Evolutionary conservation across 768 basidiomycete species (phyloP).

Genomic region (Polyporus arcularius): DNA sequence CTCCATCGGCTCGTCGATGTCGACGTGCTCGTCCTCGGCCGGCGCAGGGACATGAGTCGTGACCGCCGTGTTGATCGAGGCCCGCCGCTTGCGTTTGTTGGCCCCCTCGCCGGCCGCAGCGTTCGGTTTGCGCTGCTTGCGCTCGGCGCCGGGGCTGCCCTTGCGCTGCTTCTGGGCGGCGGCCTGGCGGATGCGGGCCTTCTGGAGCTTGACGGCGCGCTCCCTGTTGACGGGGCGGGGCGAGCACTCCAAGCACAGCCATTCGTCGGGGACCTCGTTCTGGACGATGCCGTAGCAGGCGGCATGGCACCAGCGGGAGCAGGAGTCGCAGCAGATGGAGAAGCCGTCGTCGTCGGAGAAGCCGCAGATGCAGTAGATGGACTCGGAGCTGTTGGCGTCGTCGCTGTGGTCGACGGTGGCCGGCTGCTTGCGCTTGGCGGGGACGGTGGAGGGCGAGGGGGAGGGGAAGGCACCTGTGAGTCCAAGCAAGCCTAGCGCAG

Average conservation of each 20-base stretch:
- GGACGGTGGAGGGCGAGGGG: conserved; percentile 33
- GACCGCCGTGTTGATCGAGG: conserved; percentile 35
- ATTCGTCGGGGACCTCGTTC: conserved; percentile 69
- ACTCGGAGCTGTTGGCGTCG: conserved; percentile 38
- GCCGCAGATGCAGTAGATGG: conserved; percentile 75
- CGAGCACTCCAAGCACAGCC: conserved; percentile 72
- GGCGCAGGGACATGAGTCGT: conserved; percentile 16
- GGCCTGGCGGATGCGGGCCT: conserved; percentile 39
- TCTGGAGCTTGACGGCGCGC: conserved; percentile 47
- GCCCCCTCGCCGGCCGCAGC: conserved; percentile 37
- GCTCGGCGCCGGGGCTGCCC: conserved; percentile 44
- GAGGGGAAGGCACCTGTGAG: conserved; percentile 42
- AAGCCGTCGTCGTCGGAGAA: conserved; percentile 78
- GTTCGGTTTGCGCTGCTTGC: conserved; percentile 35
- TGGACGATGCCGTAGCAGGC: conserved; percentile 70
- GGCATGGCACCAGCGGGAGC: conserved; percentile 82
- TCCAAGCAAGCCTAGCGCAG: conserved; percentile 57
- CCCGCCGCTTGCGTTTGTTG: conserved; percentile 40
- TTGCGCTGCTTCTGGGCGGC: conserved; percentile 29
- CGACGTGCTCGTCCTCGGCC: conserved; percentile 47
- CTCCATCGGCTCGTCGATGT: conserved; percentile 50
- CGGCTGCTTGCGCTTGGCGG: conserved; percentile 40
- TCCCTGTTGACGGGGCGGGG: conserved; percentile 51
- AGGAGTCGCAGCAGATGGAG: conserved; percentile 82
- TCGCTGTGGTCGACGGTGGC: conserved; percentile 20